Evolutionary conservation across 1,284 basidiomycete genomes (phyloP), one percentile per base, ranked within the genome.

Genomic region (Hypsizygus ulmarius): DNA sequence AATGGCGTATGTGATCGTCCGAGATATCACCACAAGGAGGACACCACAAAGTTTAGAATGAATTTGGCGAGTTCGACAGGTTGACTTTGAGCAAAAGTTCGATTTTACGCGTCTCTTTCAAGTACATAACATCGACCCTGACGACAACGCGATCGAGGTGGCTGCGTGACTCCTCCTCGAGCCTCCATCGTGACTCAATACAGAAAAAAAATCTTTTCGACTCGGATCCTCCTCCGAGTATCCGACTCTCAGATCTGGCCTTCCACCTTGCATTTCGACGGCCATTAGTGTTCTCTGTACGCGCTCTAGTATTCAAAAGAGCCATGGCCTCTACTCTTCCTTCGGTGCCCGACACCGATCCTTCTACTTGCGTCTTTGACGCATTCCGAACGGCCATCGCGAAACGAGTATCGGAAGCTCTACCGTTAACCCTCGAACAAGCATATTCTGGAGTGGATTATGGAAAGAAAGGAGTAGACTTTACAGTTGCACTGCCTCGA

Each of bases 401-500:
- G 1, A 76, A 87, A 59, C 75, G 82, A 49, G 70, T 97, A 39
- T 79, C 85, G 6, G 80, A 87, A 39, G 80, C 83, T 0, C 75
- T 96, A 25, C 80, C 81, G 12, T 70, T 93, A 49, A 79, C 84
- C 0, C 59, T 90, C 16, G 85, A 88, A 40, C 76, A 92, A 61
- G 90, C 85, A 0, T 96, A 89, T 65, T 68, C 78, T 21, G 95
- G 90, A 11, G 88, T 97, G 4, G 90, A 95, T 66, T 88, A 87
- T 56, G 90, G 90, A 40, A 94, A 93, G 71, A 95, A 96, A 70
- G 91, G 89, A 12, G 84, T 81, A 39, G 96, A 99, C 71, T 93
- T 97, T 59, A 91, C 90, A 0, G 81, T 99, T 27, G 94, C 97
- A 3, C 69, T 98, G 35, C 92, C 95, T 19, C 81, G 96, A 49